Evolutionary conservation across 371 early-diverging fungal species (phyloP).

Genomic region (Mortierella sp.): DNA sequence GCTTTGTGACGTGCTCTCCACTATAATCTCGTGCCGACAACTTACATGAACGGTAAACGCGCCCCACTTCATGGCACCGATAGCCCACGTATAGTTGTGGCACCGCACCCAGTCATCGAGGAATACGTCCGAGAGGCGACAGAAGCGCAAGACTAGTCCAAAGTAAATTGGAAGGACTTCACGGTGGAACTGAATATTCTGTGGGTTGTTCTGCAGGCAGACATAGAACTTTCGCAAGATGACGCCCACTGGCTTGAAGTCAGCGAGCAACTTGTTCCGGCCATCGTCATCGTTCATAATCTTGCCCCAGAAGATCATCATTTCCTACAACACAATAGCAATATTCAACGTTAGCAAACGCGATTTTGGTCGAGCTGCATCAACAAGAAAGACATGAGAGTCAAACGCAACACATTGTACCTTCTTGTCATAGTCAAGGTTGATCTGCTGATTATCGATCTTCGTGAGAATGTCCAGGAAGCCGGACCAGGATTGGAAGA

Average conservation of each 20-base stretch:
- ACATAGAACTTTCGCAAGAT: conserved; percentile 48
- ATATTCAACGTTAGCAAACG: neutral
- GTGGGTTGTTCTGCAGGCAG: conserved; percentile 41
- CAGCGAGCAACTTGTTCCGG: conserved; percentile 24
- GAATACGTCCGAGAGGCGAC: conserved; percentile 19
- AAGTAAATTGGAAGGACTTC: conserved; percentile 54
- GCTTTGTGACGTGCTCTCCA: no score
- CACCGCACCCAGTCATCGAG: conserved; percentile 41
- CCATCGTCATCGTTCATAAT: conserved; percentile 34
- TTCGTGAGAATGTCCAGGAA: conserved; percentile 36
- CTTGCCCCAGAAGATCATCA: conserved; percentile 51
- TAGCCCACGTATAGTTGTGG: conserved; percentile 48
- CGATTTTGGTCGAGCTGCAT: neutral
- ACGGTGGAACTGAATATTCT: conserved; percentile 37
- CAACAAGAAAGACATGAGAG: neutral
- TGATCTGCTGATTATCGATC: conserved; percentile 40
- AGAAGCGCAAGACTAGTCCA: conserved; percentile 44
- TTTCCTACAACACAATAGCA: conserved; percentile 24
- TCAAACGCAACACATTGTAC: neutral
- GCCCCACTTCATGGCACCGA: conserved; percentile 54
- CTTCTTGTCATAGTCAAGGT: conserved; percentile 52
- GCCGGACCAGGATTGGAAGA: conserved; percentile 24
- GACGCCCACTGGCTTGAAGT: conserved; percentile 24
- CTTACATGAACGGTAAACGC: conserved; percentile 39
- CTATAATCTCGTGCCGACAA: no score